Base-by-base conservation (phyloP, 2,329 filamentous ascomycete genomes). In the Sporothrix schenckii region DNA sequence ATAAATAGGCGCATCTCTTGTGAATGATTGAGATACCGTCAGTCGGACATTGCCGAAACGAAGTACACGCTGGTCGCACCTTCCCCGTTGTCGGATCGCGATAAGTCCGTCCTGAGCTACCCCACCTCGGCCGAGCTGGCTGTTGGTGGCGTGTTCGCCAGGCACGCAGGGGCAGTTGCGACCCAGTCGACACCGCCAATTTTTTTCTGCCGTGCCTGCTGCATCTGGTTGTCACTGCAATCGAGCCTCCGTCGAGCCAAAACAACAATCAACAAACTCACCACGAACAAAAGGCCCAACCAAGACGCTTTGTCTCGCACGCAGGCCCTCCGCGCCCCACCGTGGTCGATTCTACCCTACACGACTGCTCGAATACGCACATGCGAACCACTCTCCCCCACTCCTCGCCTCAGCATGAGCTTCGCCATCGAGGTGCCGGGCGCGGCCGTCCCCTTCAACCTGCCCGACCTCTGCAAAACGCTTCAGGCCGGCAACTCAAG, bases 351-450 rank as follows among this genome's bases (percentile, higher is more conserved):
- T n/a, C 47, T 30, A 24, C 19, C 6, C 4, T 34, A 7, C 34
- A 34, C 34, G 7, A 34, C 34, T 34, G 34, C 34, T 34, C 34
- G 34, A 34, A 34, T 34, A 27, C 30, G 4, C 21, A 21, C 21
- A 24, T 34, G 19, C 34, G 34, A 34, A 9, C 34, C 34, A 61
- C 19, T 16, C 41, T 3, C 41, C n/a, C 34, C 13, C 39, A 16
- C 34, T 4, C 10, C 47, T 13, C 34, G 16, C 10, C 39, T 27
- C 61, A 75, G 72, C 74, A 92, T 92, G 90, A 87, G 84, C 78
- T 90, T 90, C 79, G 81, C 86, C 72, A 88, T 96, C 77, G 93
- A 97, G 82, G 89, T 93, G 72, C 87, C 92, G 7, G 93, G 91
- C 74, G 93, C 95, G 81, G 91, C 93, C 58, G 93, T 85, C 75